phyloP scores from a whole-genome alignment of 257 asterid species.

The Forsythia suspensa region DNA sequence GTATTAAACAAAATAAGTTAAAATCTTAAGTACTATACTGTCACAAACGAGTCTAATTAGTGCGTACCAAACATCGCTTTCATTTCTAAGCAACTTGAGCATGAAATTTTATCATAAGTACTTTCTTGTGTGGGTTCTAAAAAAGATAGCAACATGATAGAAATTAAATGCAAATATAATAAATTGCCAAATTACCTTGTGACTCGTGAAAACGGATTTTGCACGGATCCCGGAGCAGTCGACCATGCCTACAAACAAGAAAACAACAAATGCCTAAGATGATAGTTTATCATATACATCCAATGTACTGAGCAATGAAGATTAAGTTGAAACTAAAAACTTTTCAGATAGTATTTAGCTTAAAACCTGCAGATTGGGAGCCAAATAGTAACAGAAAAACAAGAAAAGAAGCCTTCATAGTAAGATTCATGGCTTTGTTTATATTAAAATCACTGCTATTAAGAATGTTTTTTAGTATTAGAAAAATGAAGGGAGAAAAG shows the following conservation, averaged over 20 bases:
- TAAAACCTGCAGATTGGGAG: slow-evolving; percentile 49
- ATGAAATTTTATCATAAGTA: neutral
- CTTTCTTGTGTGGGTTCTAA: neutral
- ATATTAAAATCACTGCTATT: neutral
- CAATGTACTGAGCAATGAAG: neutral
- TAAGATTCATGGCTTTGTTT: slow-evolving; percentile 35
- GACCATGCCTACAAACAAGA: slow-evolving; percentile 25
- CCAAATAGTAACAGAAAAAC: slow-evolving; percentile 35
- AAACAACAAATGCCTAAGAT: neutral
- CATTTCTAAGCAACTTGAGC: neutral
- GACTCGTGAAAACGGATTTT: slow-evolving; percentile 29
- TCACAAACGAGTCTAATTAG: no score
- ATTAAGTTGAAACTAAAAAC: neutral
- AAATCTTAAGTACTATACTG: no score
- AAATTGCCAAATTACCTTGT: slow-evolving; percentile 45
- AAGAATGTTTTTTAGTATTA: slow-evolving; percentile 28
- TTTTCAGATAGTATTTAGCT: neutral
- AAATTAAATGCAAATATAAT: neutral
- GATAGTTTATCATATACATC: neutral
- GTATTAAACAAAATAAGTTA: no score
- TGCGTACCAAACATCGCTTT: no score
- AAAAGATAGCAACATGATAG: neutral
- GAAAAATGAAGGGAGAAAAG: slow-evolving; percentile 20
- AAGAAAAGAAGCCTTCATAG: slow-evolving; percentile 31
- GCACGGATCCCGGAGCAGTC: slow-evolving; percentile 30